Conservation (phyloP, 2,329 filamentous ascomycete species). For the Colletotrichum filicis region DNA sequence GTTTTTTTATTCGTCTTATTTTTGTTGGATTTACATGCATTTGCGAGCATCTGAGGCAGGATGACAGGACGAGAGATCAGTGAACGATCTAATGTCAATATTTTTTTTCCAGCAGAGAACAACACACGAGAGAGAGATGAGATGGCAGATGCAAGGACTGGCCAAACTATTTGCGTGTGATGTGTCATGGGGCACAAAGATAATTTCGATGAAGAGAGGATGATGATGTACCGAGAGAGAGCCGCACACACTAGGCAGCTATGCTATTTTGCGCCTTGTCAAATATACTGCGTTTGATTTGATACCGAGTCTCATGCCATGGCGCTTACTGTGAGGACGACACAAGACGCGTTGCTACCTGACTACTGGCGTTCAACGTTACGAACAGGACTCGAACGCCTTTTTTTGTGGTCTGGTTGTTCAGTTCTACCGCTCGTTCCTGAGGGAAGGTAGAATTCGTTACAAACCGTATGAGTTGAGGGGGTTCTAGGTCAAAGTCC, state of each 20-base stretch:
- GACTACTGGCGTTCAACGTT: no score
- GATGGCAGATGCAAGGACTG: slow-evolving; percentile 12
- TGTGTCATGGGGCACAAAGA: slow-evolving; percentile 8
- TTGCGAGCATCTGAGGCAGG: slow-evolving; percentile 22
- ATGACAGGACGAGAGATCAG: slow-evolving; percentile 21
- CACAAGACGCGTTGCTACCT: no score
- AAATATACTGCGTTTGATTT: slow-evolving; percentile 31
- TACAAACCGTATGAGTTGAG: not conserved
- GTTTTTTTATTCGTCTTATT: not conserved
- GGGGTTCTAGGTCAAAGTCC: not conserved
- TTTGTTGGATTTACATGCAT: slow-evolving; percentile 16
- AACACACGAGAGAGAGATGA: slow-evolving; percentile 13
- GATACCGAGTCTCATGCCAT: not conserved
- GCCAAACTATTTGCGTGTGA: slow-evolving; percentile 1
- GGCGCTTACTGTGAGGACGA: not conserved
- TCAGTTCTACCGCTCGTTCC: not conserved
- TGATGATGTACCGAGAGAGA: slow-evolving; percentile 14
- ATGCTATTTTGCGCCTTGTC: slow-evolving; percentile 27
- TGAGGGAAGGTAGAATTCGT: not conserved
- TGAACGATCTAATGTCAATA: slow-evolving; percentile 9
- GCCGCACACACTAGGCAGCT: slow-evolving; percentile 14
- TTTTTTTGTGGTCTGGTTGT: not conserved
- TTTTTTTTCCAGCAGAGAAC: slow-evolving; percentile 6
- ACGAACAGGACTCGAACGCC: not conserved
- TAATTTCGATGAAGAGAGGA: slow-evolving; percentile 19